Conservation (phyloP, 179 eudicot species). For the Silene coronaria region DNA sequence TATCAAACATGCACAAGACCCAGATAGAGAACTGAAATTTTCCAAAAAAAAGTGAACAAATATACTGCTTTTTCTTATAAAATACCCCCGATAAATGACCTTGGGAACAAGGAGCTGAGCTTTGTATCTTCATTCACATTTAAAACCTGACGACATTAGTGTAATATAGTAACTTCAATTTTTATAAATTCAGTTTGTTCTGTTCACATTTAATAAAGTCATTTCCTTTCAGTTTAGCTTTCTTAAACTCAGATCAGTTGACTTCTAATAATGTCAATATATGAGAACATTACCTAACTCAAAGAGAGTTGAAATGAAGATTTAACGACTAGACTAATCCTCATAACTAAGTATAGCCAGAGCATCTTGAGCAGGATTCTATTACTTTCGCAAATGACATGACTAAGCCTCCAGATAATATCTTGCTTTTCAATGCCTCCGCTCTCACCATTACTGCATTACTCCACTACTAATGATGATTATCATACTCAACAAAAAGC, state of each 20-base stretch:
- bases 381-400: constrained; percentile 3
- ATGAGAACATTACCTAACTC: not conserved
- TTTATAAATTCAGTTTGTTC: not conserved
- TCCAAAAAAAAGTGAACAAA: constrained; percentile 5
- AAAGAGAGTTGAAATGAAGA: not conserved
- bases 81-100: not conserved
- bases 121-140: not conserved
- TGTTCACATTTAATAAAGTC: not conserved
- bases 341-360: not conserved
- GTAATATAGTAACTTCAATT: not conserved
- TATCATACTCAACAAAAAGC: not conserved
- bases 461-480: not conserved
- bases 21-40: not conserved
- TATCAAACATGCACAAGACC: not conserved
- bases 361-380: not conserved
- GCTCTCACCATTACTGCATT: constrained; percentile 1
- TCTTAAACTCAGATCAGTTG: not conserved
- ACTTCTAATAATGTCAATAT: not conserved
- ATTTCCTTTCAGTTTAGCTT: not conserved
- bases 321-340: not conserved
- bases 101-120: not conserved
- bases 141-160: not conserved
- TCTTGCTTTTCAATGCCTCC: constrained; percentile 5
- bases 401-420: not conserved
- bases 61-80: not conserved